Evolutionary conservation across 1,284 basidiomycete species (phyloP).

Genomic region (Wolfiporia cocos): DNA sequence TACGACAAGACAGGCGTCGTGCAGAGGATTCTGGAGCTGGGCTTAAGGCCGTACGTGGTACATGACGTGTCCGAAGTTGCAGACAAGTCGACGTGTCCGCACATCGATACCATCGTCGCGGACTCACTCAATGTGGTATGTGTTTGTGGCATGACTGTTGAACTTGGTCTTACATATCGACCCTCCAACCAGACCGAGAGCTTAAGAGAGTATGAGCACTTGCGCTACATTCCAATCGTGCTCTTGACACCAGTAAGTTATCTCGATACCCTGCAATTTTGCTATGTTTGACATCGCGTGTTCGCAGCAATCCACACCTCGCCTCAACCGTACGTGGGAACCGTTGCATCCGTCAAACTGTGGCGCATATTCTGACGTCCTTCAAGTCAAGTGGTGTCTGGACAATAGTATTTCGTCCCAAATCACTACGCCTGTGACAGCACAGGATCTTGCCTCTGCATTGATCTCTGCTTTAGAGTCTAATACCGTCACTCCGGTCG

Average conservation of each 20-base stretch:
- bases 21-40: conserved; percentile 74
- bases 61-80: conserved; percentile 76
- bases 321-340: conserved; percentile 67
- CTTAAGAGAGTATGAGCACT: conserved; percentile 88
- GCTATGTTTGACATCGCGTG: not conserved
- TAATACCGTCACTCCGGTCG: conserved; percentile 80
- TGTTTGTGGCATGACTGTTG: conserved; percentile 22
- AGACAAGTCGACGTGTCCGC: conserved; percentile 77
- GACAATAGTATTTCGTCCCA: conserved; percentile 90
- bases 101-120: conserved; percentile 94
- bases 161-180: too few species aligned
- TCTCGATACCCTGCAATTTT: not conserved
- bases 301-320: conserved; percentile 44
- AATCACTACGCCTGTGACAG: conserved; percentile 85
- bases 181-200: conserved; percentile 87
- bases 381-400: conserved; percentile 83
- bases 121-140: conserved; percentile 83
- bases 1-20: conserved; percentile 76
- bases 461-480: conserved; percentile 93
- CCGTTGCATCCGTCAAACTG: conserved; percentile 22
- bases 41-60: conserved; percentile 77
- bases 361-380: conserved; percentile 3
- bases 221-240: conserved; percentile 96
- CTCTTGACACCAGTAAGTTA: conserved; percentile 71
- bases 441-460: conserved; percentile 89